Evolutionary conservation across 1,284 basidiomycete species (phyloP).

Genomic region (Mycena sp.): DNA sequence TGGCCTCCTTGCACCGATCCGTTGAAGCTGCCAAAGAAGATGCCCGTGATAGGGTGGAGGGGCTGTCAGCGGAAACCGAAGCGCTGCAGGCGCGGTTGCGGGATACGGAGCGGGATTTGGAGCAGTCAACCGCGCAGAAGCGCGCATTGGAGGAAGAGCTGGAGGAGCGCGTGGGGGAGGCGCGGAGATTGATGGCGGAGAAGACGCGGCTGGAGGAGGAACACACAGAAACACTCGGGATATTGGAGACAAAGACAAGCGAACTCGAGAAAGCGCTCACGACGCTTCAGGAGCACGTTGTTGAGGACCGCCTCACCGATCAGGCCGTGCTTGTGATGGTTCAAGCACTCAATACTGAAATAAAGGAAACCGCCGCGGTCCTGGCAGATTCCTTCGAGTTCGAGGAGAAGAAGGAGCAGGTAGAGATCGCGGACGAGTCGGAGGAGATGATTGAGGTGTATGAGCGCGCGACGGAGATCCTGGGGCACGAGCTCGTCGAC

Average conservation of each 20-base stretch:
- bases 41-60: constrained; percentile 6
- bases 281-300: not conserved
- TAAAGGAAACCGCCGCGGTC: constrained; percentile 27
- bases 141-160: constrained; percentile 10
- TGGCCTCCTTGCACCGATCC: constrained; percentile 19
- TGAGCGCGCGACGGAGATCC: constrained; percentile 45
- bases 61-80: constrained; percentile 1
- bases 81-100: constrained; percentile 2
- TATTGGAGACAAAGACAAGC: not conserved
- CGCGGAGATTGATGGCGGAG: constrained; percentile 11
- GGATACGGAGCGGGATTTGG: constrained; percentile 6
- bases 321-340: constrained; percentile 27
- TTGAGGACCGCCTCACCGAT: constrained; percentile 21
- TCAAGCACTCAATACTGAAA: constrained; percentile 26
- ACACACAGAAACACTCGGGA: not conserved
- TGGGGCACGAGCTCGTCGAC: constrained; percentile 46
- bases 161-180: not conserved
- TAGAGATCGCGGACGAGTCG: constrained; percentile 18
- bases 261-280: constrained; percentile 7
- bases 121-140: not conserved
- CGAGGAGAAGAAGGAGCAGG: constrained; percentile 23
- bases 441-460: constrained; percentile 47
- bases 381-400: constrained; percentile 48
- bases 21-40: constrained; percentile 19
- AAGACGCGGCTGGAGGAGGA: constrained; percentile 15